phyloP scores from a whole-genome alignment of 805 yeast genomes.

The Zygoascus biomembranicola region DNA sequence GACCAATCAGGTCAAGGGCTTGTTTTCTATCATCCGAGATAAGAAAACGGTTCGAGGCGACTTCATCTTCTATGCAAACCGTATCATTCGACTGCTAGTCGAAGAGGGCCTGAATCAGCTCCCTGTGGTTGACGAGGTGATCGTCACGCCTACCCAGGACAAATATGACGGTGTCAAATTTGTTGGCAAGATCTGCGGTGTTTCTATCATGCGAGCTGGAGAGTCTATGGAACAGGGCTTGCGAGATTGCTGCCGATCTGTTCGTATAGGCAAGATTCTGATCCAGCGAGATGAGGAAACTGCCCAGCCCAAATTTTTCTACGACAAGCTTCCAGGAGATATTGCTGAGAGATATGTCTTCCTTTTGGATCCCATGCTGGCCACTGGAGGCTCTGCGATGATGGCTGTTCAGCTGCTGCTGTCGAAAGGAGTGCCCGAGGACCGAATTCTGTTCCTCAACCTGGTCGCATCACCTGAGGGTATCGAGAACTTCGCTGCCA shows the following conservation, averaged over 20 bases:
- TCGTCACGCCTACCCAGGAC: conserved; percentile 67
- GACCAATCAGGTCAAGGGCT: conserved; percentile 80
- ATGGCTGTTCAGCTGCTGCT: conserved; percentile 92
- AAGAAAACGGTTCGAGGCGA: conserved; percentile 75
- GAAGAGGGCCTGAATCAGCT: conserved; percentile 93
- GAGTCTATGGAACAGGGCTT: conserved; percentile 98
- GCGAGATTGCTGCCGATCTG: conserved; percentile 94
- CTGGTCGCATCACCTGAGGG: conserved; percentile 95
- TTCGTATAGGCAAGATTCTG: conserved; percentile 90
- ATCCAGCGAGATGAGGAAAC: conserved; percentile 99
- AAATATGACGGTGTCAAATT: conserved; percentile 67
- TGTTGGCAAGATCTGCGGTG: conserved; percentile 94
- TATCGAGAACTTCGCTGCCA: conserved; percentile 61
- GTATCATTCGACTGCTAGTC: conserved; percentile 86
- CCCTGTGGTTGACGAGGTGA: conserved; percentile 66
- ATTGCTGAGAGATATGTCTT: conserved; percentile 83
- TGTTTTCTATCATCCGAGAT: conserved; percentile 77
- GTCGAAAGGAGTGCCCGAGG: conserved; percentile 78
- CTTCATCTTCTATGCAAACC: conserved; percentile 89
- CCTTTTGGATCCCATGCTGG: conserved; percentile 92
- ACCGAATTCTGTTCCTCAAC: conserved; percentile 83
- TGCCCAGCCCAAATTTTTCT: conserved; percentile 82
- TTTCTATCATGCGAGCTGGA: conserved; percentile 96
- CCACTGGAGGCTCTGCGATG: conserved; percentile 97
- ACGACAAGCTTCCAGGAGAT: conserved; percentile 91